These are phyloP conservation scores for Podila minutissima DNA, from an alignment of 192 early-diverging fungal genomes.

Conservation along the genomic window DNA sequence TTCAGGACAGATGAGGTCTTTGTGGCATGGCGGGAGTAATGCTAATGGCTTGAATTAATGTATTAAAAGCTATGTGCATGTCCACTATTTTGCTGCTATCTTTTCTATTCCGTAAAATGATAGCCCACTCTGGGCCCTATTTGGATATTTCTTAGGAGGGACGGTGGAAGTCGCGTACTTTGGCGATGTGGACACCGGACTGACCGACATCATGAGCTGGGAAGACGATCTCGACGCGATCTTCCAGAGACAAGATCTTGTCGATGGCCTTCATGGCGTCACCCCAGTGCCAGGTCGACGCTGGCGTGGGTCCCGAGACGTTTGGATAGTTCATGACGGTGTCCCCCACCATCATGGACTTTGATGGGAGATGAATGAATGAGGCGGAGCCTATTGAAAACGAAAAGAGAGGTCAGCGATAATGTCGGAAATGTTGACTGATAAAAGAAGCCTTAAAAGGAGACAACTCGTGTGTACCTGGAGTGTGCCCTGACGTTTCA, in stretches of 20 bases:
- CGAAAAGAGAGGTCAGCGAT: too few relatives aligned
- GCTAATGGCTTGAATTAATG: neutral
- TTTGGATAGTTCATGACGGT: slow-evolving; percentile 41
- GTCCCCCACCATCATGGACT: slow-evolving; percentile 48
- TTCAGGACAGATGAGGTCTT: slow-evolving; percentile 90
- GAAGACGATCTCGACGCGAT: slow-evolving; percentile 41
- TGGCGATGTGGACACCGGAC: slow-evolving; percentile 42
- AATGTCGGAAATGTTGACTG: too few relatives aligned
- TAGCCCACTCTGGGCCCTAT: too few relatives aligned
- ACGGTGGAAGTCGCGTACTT: slow-evolving; percentile 36
- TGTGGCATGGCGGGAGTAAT: slow-evolving; percentile 78
- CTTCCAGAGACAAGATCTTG: slow-evolving; percentile 28
- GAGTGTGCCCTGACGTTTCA: slow-evolving; percentile 41
- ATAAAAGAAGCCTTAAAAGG: too few relatives aligned
- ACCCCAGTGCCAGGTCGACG: slow-evolving; percentile 33
- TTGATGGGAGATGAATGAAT: slow-evolving; percentile 43
- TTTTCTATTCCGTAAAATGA: too few relatives aligned
- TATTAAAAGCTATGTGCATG: neutral
- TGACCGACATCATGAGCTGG: slow-evolving; percentile 39
- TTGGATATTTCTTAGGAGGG: neutral
- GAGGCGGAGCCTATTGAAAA: slow-evolving; percentile 40
- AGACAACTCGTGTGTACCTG: slow-evolving; percentile 14
- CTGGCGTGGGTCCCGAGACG: slow-evolving; percentile 22
- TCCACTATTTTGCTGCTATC: neutral
- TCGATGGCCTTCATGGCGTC: slow-evolving; percentile 42